Evolutionary conservation across 2,329 filamentous ascomycete genomes (phyloP), one percentile per base, ranked within the genome.

Genomic region (Chaetothyriales sp.): DNA sequence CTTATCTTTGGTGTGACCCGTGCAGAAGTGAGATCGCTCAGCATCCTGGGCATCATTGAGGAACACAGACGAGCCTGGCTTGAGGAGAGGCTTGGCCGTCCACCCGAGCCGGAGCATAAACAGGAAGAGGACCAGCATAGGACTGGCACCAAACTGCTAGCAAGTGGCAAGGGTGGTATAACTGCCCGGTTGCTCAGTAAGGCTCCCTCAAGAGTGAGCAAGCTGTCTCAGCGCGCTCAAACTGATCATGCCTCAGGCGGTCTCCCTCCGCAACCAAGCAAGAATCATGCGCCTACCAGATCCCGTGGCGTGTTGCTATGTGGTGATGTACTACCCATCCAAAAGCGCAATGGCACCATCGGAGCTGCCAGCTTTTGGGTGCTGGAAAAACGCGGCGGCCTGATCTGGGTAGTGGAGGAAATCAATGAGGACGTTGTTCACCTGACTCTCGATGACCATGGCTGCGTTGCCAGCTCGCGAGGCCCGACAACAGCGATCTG

Each of bases 1-100:
- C 74, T 98, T 44, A 83, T 96, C n/a, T 98, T 96, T 69, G 92
- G 92, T n/a, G 87, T 98, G 8, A 95, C 89, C n/a, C 86, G 87
- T 63, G 86, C 86, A 3, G 92, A 98, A 66, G 86, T 98, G 20
- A 81, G 88, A 50, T 95, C 88, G 64, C 81, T 96, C 73, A 90
- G 92, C 46, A 96, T 98, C 51, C 69, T 98, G 52, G 89, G 96
- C 64, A 87, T 98, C 26, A 88, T 98, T 18, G 85, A 90, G 66
- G 81, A 89, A 65, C 90, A 95, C 66, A 78, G 88, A 52, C 76
- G 90, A 58, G 79, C 81, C 25, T 98, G 92, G 92, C 73, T 98
- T 22, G 87, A 93, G 63, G 80, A 83, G 55, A 95, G 89, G 66
- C 73, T 98, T 44, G 49, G 52, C 3, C 47, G 50, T n/a, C 74